Evolutionary conservation across 805 yeast species (phyloP).

Genomic region (Yarrowia sp.): DNA sequence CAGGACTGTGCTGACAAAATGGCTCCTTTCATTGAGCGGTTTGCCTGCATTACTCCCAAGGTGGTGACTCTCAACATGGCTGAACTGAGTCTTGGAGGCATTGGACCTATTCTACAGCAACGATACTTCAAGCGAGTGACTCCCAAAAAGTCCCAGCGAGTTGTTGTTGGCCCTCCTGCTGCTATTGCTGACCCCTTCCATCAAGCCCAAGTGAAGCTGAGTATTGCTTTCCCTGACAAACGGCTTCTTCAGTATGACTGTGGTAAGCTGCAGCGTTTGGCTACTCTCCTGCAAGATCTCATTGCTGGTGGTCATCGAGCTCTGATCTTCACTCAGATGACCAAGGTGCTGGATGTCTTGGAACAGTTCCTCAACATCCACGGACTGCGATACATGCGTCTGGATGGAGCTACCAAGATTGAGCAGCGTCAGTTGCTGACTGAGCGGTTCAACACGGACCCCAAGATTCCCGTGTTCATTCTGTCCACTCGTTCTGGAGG

Average conservation of each 20-base stretch:
- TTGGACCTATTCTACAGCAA: constrained; percentile 31
- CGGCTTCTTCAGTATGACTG: constrained; percentile 90
- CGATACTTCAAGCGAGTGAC: constrained; percentile 18
- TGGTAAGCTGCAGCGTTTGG: constrained; percentile 89
- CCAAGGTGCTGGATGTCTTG: constrained; percentile 86
- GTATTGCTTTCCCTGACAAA: constrained; percentile 96
- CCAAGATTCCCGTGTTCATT: constrained; percentile 84
- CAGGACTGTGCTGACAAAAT: constrained; percentile 44
- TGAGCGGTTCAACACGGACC: constrained; percentile 85
- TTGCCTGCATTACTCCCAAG: constrained; percentile 83
- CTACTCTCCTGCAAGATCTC: constrained; percentile 69
- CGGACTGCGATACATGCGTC: constrained; percentile 89
- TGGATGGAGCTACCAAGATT: constrained; percentile 96
- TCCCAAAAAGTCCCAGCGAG: constrained; percentile 23
- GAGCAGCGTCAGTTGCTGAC: constrained; percentile 95
- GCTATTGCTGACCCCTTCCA: constrained; percentile 54
- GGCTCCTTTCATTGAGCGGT: constrained; percentile 49
- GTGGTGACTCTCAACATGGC: constrained; percentile 73
- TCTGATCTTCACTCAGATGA: constrained; percentile 96
- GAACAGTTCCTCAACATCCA: constrained; percentile 92
- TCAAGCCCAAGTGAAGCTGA: constrained; percentile 75
- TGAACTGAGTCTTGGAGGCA: constrained; percentile 34
- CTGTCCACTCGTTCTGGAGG: constrained; percentile 97
- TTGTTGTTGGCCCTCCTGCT: constrained; percentile 21
- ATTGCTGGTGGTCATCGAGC: constrained; percentile 90